Evolutionary conservation across 768 basidiomycete species (phyloP), one percentile per base, ranked within the genome.

Genomic region (Tylopilus plumbeoviolaceoides): DNA sequence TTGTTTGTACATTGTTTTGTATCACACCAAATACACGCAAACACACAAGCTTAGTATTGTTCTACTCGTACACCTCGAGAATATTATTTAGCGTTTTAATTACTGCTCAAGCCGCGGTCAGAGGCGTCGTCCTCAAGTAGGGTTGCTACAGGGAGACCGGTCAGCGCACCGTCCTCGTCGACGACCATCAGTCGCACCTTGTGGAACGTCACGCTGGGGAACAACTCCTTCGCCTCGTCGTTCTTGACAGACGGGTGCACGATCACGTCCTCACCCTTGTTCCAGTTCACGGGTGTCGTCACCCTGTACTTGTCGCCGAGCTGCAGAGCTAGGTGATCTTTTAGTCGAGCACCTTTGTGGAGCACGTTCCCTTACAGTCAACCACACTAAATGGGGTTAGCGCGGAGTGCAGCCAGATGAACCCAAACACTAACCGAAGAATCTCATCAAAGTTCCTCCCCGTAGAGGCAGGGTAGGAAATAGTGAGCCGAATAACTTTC

Each of bases 251-350:
- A 68, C 23, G 91, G 84, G 68, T 94, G 91, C 41, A 99, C 86
- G 65, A 99, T 97, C 53, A 98, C 94, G 67, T 94, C 87, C 5
- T 95, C 87, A 40, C 93, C 93, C 69, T 85, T 86, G 59, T 85
- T 83, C 95, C 95, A 98, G 81, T 97, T 94, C 50, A 90, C 95
- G 20, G 92, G 92, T 7, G 94, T 95, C 21, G 89, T 89, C 55
- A 94, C 78, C 58, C 79, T 80, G 71, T 90, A 77, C 72, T 86
- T 89, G 74, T 91, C 89, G 42, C 93, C 91, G 51, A 95, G 77
- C 70, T 99, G 97, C 52, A 99, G 83, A 45, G 94, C 88, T 70
- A 54, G 17, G 18, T 21, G 6, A 25, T 40, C 12, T n/a, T n/a
- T 62, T 47, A 61, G 57, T 28, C 58, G 28, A 71, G 71, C 61